Evolutionary conservation across 2,329 filamentous ascomycete genomes (phyloP).

Genomic region (Malbranchea cinnamomea): DNA sequence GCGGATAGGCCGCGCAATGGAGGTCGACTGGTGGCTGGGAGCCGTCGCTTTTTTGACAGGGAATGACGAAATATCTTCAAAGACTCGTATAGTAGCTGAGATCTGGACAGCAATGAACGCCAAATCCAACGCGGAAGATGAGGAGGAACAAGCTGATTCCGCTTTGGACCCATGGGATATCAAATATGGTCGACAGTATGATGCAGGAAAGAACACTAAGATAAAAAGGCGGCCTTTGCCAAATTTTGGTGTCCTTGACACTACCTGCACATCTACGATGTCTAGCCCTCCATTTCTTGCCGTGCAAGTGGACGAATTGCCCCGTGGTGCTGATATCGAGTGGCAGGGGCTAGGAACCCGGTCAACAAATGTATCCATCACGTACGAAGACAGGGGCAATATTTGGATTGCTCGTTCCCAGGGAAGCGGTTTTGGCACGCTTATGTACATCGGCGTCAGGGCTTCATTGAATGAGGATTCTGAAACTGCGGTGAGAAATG

Average conservation of each 20-base stretch:
- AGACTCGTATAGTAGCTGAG: constrained; percentile 24
- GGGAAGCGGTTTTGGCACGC: constrained; percentile 9
- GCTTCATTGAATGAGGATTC: constrained; percentile 10
- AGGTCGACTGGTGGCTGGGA: constrained; percentile 59
- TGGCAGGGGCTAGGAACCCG: constrained; percentile 61
- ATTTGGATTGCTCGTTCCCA: constrained; percentile 14
- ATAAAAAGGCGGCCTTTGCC: constrained; percentile 13
- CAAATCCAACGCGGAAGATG: constrained; percentile 15
- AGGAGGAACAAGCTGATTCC: constrained; percentile 35
- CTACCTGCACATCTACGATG: too few species aligned
- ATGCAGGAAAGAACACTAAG: constrained; percentile 18
- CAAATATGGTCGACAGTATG: constrained; percentile 40
- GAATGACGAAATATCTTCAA: constrained; percentile 17
- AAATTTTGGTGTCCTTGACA: constrained; percentile 15
- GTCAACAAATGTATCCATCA: constrained; percentile 17
- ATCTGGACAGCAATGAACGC: constrained; percentile 32
- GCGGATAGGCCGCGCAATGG: constrained; percentile 60
- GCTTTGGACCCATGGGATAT: constrained; percentile 34
- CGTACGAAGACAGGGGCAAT: constrained; percentile 9
- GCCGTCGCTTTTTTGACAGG: constrained; percentile 58
- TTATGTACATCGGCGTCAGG: constrained; percentile 20
- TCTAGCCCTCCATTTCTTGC: constrained; percentile 54
- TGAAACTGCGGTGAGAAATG: constrained; percentile 13
- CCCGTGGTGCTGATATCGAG: constrained; percentile 59
- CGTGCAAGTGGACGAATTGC: constrained; percentile 61